These are phyloP conservation scores for Solanum tarijense DNA, from an alignment of 257 asterid species.

Conservation along the genomic window DNA sequence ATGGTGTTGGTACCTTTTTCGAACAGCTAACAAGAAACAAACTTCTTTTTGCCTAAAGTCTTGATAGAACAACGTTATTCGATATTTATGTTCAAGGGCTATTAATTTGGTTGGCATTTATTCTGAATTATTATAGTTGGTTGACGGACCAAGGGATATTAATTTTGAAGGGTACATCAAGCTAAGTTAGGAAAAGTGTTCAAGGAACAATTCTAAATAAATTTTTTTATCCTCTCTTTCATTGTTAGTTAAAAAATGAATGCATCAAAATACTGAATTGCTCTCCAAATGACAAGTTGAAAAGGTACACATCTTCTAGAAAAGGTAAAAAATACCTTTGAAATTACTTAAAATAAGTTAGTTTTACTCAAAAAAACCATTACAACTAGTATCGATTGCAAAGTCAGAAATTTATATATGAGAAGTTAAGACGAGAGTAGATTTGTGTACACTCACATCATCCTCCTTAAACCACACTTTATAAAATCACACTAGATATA, in stretches of 20 bases:
- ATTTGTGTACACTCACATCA: neutral
- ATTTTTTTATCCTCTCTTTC: neutral
- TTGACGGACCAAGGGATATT: neutral
- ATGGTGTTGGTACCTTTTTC: neutral
- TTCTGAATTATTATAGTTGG: neutral
- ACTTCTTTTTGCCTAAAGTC: neutral
- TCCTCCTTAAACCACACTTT: too few relatives aligned
- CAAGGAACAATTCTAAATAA: neutral
- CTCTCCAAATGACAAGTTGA: neutral
- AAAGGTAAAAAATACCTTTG: neutral
- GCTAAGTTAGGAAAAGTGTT: neutral
- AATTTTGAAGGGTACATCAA: neutral
- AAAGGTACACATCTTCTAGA: neutral
- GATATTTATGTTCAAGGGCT: neutral
- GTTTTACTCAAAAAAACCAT: neutral
- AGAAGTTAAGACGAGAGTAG: too few relatives aligned
- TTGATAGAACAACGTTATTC: neutral
- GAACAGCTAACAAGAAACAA: neutral
- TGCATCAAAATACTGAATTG: neutral
- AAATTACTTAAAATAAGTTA: neutral
- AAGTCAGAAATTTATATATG: neutral
- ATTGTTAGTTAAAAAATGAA: neutral
- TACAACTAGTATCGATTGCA: rapidly evolving
- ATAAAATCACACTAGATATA: neutral
- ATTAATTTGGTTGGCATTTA: neutral